These are phyloP conservation scores for Claviceps sorghi DNA, from an alignment of 2,329 filamentous ascomycete species.

Conservation along the genomic window DNA sequence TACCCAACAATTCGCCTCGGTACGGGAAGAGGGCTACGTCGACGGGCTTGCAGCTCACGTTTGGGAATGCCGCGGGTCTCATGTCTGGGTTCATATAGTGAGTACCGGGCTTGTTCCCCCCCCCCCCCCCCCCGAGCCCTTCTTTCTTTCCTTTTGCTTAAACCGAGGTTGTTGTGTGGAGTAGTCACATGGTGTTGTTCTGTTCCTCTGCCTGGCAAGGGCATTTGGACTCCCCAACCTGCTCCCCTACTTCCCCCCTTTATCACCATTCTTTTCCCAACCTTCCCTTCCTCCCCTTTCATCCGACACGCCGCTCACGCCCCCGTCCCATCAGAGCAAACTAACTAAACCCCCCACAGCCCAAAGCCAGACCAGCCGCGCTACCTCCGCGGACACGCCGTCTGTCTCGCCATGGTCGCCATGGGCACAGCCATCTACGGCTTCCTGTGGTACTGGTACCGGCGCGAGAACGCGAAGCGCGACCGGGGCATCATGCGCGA, in stretches of 20 bases:
- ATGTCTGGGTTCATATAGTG: slow-evolving; percentile 55
- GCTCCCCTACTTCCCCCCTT: too few relatives aligned
- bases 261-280: too few relatives aligned
- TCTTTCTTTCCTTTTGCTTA: not conserved
- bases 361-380: slow-evolving; percentile 34
- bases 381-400: slow-evolving; percentile 47
- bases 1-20: slow-evolving; percentile 54
- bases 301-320: too few relatives aligned
- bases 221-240: too few relatives aligned
- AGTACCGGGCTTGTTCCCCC: too few relatives aligned
- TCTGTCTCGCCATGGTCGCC: slow-evolving; percentile 43
- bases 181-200: too few relatives aligned
- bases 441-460: slow-evolving; percentile 39
- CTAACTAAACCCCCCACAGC: slow-evolving; percentile 14
- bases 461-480: slow-evolving; percentile 30
- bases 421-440: slow-evolving; percentile 38
- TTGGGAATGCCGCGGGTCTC: slow-evolving; percentile 57
- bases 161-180: too few relatives aligned
- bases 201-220: too few relatives aligned
- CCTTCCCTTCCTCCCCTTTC: too few relatives aligned
- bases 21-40: slow-evolving; percentile 65
- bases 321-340: too few relatives aligned
- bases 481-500: slow-evolving; percentile 23
- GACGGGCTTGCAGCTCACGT: slow-evolving; percentile 54
- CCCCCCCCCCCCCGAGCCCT: too few relatives aligned